Evolutionary conservation across 345 rosid genomes (phyloP), one percentile per base, ranked within the genome.

Genomic region (Linum lewisii): DNA sequence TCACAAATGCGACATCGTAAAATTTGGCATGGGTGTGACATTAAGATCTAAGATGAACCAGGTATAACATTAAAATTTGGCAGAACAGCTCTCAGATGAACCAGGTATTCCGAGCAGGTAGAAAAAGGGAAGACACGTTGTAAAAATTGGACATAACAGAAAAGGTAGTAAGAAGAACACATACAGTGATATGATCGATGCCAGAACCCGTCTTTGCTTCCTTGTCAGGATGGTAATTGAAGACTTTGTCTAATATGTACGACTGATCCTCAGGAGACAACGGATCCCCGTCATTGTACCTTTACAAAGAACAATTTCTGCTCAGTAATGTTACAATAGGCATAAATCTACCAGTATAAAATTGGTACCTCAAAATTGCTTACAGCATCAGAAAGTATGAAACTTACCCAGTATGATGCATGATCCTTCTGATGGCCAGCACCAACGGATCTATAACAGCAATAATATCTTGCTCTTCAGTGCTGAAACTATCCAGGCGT

Each of bases 231-330:
- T 93, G 99, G 71, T 78, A 74, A 68, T 74, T 72, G 54, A 93
- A 72, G 60, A 93, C 82, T 50, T 78, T 73, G 34, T 90, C 96
- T 3, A 85, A 65, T 4, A 87, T 65, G 49, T 64, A 85, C 1
- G 76, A 65, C 59, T 90, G 85, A 52, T 93, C 92, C 18, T 73
- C 82, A 18, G 83, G 82, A 3, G 96, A 75, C 45, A 90, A 69
- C 11, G 82, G 84, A 69, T 85, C 92, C 56, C 88, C 90, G 68
- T 93, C 96, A 38, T 76, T 79, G 81, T 81, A 82, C 83, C 97
- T 90, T 65, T 66, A 78, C 59, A 70, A 24, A 62, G 56, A 49
- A 74, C n/a, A n/a, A 63, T 21, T 57, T 19, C n/a, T n/a, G n/a
- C n/a, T 73, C 34, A 72, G 51, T 29, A 66, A 45, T 64, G 37